Conservation (phyloP, 2,329 filamentous ascomycete genomes). For the Amesomyces nigricolor region DNA sequence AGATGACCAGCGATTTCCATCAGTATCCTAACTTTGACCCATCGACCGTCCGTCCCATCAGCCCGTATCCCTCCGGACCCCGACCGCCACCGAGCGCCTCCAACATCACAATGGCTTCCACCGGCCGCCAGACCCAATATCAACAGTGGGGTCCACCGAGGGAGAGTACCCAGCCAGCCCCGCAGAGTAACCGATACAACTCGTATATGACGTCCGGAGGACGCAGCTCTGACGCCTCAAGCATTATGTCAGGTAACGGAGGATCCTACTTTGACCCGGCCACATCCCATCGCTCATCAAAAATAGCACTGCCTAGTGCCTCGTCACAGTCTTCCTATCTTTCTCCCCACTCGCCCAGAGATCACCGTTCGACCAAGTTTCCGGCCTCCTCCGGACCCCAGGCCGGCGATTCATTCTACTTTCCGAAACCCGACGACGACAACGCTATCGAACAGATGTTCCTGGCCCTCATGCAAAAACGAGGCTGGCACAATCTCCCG, state of each 20-base stretch:
- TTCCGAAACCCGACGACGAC: constrained; percentile 73
- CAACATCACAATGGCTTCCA: constrained; percentile 66
- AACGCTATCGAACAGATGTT: constrained; percentile 87
- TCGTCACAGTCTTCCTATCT: constrained; percentile 52
- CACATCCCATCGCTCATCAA: constrained; percentile 42
- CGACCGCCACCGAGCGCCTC: constrained; percentile 50
- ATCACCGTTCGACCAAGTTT: constrained; percentile 53
- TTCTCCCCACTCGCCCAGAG: constrained; percentile 44
- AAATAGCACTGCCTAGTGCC: constrained; percentile 48
- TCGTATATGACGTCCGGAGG: constrained; percentile 56
- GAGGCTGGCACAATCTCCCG: constrained; percentile 94
- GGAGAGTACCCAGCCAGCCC: constrained; percentile 49
- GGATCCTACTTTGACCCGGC: constrained; percentile 37
- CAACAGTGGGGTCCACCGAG: constrained; percentile 69
- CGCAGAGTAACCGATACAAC: constrained; percentile 57
- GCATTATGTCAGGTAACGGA: constrained; percentile 52
- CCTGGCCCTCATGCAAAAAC: constrained; percentile 88
- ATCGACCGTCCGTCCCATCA: constrained; percentile 38
- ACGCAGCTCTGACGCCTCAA: constrained; percentile 52
- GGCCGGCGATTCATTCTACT: constrained; percentile 49
- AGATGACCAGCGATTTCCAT: constrained; percentile 71
- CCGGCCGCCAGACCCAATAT: constrained; percentile 65
- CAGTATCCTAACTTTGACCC: constrained; percentile 75
- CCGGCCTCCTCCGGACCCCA: constrained; percentile 31
- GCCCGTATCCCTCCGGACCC: constrained; percentile 54